Evolutionary conservation across 2,329 filamentous ascomycete genomes (phyloP).

Genomic region (Bimuria novae-zelandiae): DNA sequence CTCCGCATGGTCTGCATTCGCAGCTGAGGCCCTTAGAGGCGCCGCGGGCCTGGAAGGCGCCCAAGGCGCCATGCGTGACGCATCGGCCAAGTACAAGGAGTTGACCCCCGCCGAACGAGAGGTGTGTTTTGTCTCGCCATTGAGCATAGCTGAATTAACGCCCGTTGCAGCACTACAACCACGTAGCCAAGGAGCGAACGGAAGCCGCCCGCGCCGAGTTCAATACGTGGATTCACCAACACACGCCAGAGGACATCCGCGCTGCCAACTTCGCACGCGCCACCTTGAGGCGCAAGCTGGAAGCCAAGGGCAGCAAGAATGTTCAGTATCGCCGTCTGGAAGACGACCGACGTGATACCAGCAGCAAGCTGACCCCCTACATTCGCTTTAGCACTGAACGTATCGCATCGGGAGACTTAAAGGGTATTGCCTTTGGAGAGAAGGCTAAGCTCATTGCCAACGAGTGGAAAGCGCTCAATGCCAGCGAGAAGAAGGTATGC

Average conservation of each 20-base stretch:
- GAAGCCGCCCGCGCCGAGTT: constrained; percentile 51
- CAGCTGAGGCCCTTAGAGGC: constrained; percentile 22
- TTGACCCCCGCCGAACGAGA: constrained; percentile 43
- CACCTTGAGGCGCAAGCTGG: constrained; percentile 33
- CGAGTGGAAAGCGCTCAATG: constrained; percentile 56
- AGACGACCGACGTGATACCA: constrained; percentile 56
- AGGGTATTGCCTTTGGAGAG: constrained; percentile 50
- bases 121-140: constrained; percentile 23
- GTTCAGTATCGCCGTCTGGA: constrained; percentile 42
- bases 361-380: constrained; percentile 41
- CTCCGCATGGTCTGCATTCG: constrained; percentile 33
- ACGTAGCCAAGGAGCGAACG: constrained; percentile 54
- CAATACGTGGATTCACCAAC: constrained; percentile 58
- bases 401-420: constrained; percentile 55
- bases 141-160: constrained; percentile 8
- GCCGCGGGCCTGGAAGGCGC: background rate
- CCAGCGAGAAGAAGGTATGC: constrained; percentile 55
- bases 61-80: background rate
- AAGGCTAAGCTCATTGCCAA: constrained; percentile 44
- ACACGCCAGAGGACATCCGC: constrained; percentile 62
- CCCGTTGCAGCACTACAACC: constrained; percentile 56
- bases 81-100: constrained; percentile 26
- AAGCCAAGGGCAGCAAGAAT: constrained; percentile 13
- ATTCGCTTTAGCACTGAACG: constrained; percentile 54
- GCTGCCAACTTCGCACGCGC: constrained; percentile 63